Evolutionary conservation across 2,329 filamentous ascomycete species (phyloP), one percentile per base, ranked within the genome.

Genomic region (Scortechinia acanthostroma): DNA sequence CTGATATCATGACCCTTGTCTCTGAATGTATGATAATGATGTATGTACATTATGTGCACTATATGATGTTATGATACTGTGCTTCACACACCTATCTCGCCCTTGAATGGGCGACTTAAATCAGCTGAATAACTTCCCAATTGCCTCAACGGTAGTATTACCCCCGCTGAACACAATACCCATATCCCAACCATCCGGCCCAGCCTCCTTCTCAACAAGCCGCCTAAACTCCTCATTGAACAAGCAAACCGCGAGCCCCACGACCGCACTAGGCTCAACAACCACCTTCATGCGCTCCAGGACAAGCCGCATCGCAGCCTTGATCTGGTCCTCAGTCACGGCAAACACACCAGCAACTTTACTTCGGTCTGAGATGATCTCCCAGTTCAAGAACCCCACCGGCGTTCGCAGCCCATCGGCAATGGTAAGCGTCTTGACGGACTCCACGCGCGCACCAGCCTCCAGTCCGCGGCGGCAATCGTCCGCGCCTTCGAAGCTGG

Each of bases 121-220:
- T 30, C 25, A 30, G 17, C 17, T 19, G 17, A 15, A 40, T 17
- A 40, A 19, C 35, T 40, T 40, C 35, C 10, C 35, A 40, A 40
- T 40, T 6, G 35, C 35, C 20, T 40, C 35, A 10, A 40, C 35
- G 17, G 35, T 40, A 15, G 35, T 40, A 19, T 40, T 40, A 6
- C 35, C 35, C 6, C 35, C 35, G 17, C 35, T 40, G 35, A 40
- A 40, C 35, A 40, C 35, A 40, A 40, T 40, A 6, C 35, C 35
- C 14, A 40, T 40, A 19, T 40, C 35, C 35, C 35, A 40, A 6
- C 35, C 35, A 6, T 40, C 35, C 35, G 14, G 13, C 6, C 35
- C 35, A 40, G 10, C 35, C 17, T 40, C 35, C 35, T 10, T 19
- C 10, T 10, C 35, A 10, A 40, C 35, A 6, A 13, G 35, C 20